Evolutionary conservation across 768 basidiomycete genomes (phyloP).

Genomic region (Cyathus striatus): DNA sequence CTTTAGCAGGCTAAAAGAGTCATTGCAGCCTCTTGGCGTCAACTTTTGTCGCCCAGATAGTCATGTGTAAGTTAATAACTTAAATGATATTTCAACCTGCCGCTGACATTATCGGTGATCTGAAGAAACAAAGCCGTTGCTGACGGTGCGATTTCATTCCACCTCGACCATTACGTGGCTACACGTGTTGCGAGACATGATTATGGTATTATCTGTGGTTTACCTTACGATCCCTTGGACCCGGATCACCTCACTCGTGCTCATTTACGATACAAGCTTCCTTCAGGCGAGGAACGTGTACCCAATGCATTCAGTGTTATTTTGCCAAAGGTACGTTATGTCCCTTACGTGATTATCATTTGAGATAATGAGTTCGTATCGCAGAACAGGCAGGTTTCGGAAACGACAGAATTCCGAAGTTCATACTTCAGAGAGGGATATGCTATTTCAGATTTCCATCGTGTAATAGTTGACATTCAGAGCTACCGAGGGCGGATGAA

Average conservation of each 20-base stretch:
- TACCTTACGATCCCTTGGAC: slow-evolving; percentile 25
- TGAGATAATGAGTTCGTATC: not conserved
- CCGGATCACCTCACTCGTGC: slow-evolving; percentile 35
- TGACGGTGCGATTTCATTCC: slow-evolving; percentile 38
- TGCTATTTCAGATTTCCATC: slow-evolving; percentile 11
- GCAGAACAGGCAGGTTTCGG: slow-evolving; percentile 40
- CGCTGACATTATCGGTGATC: not conserved
- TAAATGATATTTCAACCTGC: not conserved
- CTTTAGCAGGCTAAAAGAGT: slow-evolving; percentile 33
- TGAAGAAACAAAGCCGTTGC: slow-evolving; percentile 45
- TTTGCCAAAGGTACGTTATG: slow-evolving; percentile 29
- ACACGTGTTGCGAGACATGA: slow-evolving; percentile 42
- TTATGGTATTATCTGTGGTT: slow-evolving; percentile 38
- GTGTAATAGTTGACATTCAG: slow-evolving; percentile 15
- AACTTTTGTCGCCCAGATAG: slow-evolving; percentile 45
- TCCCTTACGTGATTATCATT: not conserved
- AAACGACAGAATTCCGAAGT: slow-evolving; percentile 38
- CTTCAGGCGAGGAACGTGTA: slow-evolving; percentile 10
- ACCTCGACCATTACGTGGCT: slow-evolving; percentile 44
- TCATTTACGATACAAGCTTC: not conserved
- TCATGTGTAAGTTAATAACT: slow-evolving; percentile 35
- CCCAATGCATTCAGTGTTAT: slow-evolving; percentile 37
- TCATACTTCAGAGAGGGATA: slow-evolving; percentile 20
- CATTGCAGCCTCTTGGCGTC: slow-evolving; percentile 31
- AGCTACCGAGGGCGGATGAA: slow-evolving; percentile 18